Percentiles rank a stretch among this genome's conserved stretches.
Evolutionary conservation across 2,329 filamentous ascomycete species (phyloP).

Genomic region (Xylaria sp.): DNA sequence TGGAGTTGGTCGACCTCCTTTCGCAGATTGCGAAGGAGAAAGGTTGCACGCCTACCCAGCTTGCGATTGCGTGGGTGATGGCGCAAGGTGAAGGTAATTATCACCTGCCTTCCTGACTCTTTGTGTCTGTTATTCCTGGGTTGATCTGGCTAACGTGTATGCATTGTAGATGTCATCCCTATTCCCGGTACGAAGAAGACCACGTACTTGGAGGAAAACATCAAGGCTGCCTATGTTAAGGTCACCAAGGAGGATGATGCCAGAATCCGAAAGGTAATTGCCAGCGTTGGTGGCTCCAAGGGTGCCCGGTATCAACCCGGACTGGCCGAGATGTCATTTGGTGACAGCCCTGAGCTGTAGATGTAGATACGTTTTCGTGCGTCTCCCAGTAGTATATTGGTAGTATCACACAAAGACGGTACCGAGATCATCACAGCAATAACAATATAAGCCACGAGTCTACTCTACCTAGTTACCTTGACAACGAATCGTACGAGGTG

Average conservation of each 20-base stretch:
- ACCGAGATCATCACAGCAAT: no score
- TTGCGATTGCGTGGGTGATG: constrained; percentile 51
- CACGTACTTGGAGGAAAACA: constrained; percentile 33
- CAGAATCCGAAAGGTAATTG: constrained; percentile 35
- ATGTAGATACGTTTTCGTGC: neutral
- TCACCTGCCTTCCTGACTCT: neutral
- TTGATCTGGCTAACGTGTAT: constrained; percentile 43
- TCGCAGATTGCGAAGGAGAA: constrained; percentile 28
- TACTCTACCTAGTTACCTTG: no score
- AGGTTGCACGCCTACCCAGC: constrained; percentile 43
- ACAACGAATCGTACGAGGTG: no score
- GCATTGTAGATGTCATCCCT: constrained; percentile 41
- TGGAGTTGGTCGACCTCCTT: constrained; percentile 30
- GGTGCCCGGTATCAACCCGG: constrained; percentile 18
- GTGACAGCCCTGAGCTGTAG: constrained; percentile 24
- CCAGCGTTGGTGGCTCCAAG: constrained; percentile 24
- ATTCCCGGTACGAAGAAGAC: constrained; percentile 34
- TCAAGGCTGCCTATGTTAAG: constrained; percentile 29
- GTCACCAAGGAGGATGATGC: constrained; percentile 35
- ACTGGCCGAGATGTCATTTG: constrained; percentile 12
- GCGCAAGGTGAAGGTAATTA: constrained; percentile 39
- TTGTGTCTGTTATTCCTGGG: neutral
- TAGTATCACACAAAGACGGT: no score
- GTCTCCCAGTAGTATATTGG: no score
- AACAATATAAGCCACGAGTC: neutral